These are phyloP conservation scores for Echinochloa phyllopogon DNA, from an alignment of 176 grass and related monocot species.

Conservation along the genomic window DNA sequence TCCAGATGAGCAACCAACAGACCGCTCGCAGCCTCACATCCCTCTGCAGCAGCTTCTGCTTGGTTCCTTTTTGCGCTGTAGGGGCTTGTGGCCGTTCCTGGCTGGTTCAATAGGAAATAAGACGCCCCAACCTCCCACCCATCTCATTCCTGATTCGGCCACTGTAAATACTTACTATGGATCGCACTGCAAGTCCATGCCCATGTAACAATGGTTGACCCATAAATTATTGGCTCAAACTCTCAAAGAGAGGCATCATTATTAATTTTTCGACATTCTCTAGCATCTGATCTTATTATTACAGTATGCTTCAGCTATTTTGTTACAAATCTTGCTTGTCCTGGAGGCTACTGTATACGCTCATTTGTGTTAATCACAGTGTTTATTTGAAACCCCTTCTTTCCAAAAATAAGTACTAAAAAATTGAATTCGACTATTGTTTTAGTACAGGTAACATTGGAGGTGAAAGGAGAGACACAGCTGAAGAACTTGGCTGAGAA, in stretches of 20 bases:
- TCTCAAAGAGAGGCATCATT: neutral
- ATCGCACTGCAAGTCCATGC: neutral
- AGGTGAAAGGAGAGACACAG: constrained; percentile 89
- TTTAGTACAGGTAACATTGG: constrained; percentile 68
- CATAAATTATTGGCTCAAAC: neutral
- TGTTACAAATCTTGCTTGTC: neutral
- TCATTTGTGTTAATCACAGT: neutral
- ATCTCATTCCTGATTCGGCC: too few species aligned
- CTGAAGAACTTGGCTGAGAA: constrained; percentile 82
- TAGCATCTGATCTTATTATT: neutral
- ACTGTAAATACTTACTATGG: too few species aligned
- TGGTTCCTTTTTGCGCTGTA: too few species aligned
- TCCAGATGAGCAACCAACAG: too few species aligned
- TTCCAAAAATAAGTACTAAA: neutral
- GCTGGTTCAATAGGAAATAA: too few species aligned
- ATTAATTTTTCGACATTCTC: neutral
- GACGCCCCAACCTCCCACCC: too few species aligned
- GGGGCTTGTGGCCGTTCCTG: too few species aligned
- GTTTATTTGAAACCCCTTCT: neutral
- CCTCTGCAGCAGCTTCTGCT: too few species aligned
- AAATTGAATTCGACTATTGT: neutral
- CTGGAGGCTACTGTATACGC: neutral
- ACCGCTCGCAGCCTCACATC: too few species aligned
- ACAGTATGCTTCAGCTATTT: neutral
- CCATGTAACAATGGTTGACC: neutral